A percentile compares a stretch with the other conserved stretches of the same genome.
Conservation (phyloP, 257 asterid genomes). For the Eustoma russellianum region DNA sequence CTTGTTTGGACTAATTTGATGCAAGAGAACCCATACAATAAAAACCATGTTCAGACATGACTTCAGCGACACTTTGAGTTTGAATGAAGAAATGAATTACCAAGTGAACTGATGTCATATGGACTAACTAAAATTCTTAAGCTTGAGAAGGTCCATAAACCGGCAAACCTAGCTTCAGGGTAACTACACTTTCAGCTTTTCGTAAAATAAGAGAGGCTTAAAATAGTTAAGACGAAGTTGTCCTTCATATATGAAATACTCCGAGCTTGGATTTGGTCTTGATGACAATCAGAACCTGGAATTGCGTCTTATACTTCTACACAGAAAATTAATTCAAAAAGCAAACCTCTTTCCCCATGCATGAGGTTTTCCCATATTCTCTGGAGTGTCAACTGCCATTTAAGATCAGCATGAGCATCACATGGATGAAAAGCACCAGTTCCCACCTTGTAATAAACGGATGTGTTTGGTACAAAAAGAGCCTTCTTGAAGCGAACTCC, state of each 20-base stretch:
- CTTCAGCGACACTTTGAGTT: no score
- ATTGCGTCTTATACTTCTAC: neutral
- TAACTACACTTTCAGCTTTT: no score
- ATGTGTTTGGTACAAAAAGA: constrained; percentile 79
- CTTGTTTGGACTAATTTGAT: no score
- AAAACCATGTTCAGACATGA: no score
- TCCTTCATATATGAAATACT: neutral
- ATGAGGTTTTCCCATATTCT: constrained; percentile 72
- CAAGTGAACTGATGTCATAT: no score
- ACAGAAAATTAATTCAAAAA: neutral
- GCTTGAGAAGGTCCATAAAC: no score
- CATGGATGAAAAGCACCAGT: constrained; percentile 30
- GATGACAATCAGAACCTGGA: neutral
- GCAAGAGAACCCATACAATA: no score
- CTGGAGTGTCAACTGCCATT: constrained; percentile 91
- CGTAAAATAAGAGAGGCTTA: no score
- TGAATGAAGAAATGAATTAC: no score
- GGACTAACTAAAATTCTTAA: no score
- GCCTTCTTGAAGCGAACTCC: constrained; percentile 86
- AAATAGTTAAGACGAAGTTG: neutral
- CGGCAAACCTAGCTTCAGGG: no score
- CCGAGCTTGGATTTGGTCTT: neutral
- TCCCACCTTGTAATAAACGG: constrained; percentile 87
- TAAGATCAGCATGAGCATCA: constrained; percentile 68
- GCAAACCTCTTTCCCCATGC: constrained; percentile 48